A percentile compares a stretch with the other conserved stretches of the same genome.
Conservation (phyloP, 768 basidiomycete genomes). For the Amanita subjunquillea region DNA sequence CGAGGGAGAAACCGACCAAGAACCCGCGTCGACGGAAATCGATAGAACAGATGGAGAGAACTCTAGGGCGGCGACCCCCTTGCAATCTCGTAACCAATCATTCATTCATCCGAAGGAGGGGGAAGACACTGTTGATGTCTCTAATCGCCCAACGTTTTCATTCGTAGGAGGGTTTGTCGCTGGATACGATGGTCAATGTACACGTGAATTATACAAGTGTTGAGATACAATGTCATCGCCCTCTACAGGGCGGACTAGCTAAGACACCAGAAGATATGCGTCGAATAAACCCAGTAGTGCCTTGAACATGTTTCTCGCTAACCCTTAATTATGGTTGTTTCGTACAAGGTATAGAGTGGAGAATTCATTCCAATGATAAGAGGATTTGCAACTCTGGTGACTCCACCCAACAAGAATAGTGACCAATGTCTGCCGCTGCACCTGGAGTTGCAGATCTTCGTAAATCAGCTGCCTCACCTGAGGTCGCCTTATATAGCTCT, state of each 20-base stretch:
- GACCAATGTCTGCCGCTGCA: too few species aligned
- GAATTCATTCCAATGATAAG: too few species aligned
- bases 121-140: slow-evolving; percentile 57
- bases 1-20: slow-evolving; percentile 59
- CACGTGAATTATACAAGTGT: too few species aligned
- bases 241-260: slow-evolving; percentile 12
- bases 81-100: slow-evolving; percentile 70
- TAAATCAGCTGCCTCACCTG: too few species aligned
- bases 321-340: too few species aligned
- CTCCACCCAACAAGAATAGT: too few species aligned
- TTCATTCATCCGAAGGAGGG: slow-evolving; percentile 30
- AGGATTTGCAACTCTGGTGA: too few species aligned
- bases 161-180: background rate
- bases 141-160: background rate
- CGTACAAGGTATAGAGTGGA: too few species aligned
- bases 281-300: slow-evolving; percentile 51
- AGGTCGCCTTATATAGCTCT: too few species aligned
- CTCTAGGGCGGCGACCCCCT: slow-evolving; percentile 60
- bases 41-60: slow-evolving; percentile 70
- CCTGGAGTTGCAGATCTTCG: too few species aligned
- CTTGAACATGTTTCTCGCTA: slow-evolving; percentile 17
- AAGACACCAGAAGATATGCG: slow-evolving; percentile 48
- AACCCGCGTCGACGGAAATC: slow-evolving; percentile 55
- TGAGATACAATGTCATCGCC: too few species aligned
- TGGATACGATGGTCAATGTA: background rate